phyloP scores from a whole-genome alignment of 2,329 filamentous ascomycete genomes.

The Metarhizium rileyi region DNA sequence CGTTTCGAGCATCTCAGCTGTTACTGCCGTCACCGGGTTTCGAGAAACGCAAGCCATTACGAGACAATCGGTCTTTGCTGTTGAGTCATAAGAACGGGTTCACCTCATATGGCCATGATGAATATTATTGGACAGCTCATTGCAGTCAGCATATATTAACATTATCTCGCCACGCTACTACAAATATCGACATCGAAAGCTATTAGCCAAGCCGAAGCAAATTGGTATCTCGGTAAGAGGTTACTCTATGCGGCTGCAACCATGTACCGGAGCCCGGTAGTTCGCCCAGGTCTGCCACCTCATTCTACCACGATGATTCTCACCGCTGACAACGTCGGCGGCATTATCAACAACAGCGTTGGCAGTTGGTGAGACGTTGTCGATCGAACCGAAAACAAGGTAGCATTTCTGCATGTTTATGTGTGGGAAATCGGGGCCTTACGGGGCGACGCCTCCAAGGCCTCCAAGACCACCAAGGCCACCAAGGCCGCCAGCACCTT shows the following conservation, averaged over 20 bases:
- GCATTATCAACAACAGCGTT: background rate
- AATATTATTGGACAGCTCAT: background rate
- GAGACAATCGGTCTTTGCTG: too few species aligned
- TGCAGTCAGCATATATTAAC: background rate
- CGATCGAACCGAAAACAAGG: background rate
- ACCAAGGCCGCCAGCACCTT: background rate
- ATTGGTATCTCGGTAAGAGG: background rate
- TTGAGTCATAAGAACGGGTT: too few species aligned
- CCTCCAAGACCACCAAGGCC: too few species aligned
- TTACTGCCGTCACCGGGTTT: too few species aligned
- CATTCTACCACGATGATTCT: background rate
- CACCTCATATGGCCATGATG: background rate
- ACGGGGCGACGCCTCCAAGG: background rate
- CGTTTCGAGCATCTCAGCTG: too few species aligned
- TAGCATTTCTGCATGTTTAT: too few species aligned
- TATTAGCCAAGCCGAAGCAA: background rate
- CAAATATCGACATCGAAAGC: background rate
- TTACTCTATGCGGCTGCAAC: background rate
- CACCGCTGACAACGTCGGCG: background rate
- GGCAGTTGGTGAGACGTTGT: background rate
- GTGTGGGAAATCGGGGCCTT: background rate
- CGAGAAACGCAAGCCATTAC: too few species aligned
- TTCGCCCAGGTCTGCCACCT: background rate
- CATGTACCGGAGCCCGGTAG: background rate
- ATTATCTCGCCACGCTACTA: background rate